Evolutionary conservation across 1,284 basidiomycete species (phyloP), one percentile per base, ranked within the genome.

Genomic region (Apiotrichum mycotoxinovorans): DNA sequence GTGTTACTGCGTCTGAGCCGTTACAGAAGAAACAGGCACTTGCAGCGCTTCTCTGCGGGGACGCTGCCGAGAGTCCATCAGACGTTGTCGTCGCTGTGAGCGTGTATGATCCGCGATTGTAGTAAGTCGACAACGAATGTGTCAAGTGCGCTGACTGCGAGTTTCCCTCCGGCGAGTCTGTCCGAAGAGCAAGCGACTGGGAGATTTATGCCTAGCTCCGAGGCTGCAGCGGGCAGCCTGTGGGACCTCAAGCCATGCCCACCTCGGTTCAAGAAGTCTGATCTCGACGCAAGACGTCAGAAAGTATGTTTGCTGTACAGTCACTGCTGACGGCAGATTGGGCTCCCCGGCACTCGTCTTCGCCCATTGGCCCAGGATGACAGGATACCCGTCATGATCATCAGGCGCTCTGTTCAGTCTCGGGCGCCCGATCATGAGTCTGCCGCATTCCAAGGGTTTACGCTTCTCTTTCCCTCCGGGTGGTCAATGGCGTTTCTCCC

Each of bases 401-500:
- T 94, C 12, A 89, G 91, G 72, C 83, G 83, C n/a, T 87, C 87
- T 1, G 68, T 88, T n/a, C 82, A 47, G 23, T 76, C 22, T 44
- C 25, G 40, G 0, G 38, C 35, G 1, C 18, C 26, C 1, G 52
- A 53, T 3, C 30, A 58, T 1, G 51, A 51, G 5, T 37, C 40
- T 3, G 45, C 60, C 1, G 55, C 81, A 0, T 78, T 90, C 34
- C 85, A 92, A 65, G 91, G 91, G 35, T 95, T 87, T 86, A 90
- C 85, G 2, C 77, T 97, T 7, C 79, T 94, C 26, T 74, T 94
- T 33, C 92, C 93, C 1, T 80, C 84, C 1, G 89, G 89, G 11
- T 97, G 91, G 91, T 81, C 83, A 1, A 92, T 91, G 86, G 80
- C 91, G 1, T 89, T 96, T 75, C 84, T 90, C 60, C 82, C 82